Conservation (phyloP, 208 protist species). For the Leishmania mexicana region DNA sequence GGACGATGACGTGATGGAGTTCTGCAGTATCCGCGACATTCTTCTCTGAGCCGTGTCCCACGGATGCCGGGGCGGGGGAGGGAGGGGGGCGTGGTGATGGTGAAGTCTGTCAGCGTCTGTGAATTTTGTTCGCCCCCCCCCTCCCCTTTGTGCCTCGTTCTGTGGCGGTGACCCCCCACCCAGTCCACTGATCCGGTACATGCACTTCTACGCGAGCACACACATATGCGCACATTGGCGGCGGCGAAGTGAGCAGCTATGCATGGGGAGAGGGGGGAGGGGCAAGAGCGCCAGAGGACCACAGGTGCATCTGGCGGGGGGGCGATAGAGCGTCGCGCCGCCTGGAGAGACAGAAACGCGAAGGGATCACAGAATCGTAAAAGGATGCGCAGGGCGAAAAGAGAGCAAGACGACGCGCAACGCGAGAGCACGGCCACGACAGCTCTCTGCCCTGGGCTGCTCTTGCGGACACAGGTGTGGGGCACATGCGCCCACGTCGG, state of each 20-base stretch:
- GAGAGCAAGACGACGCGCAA: no score
- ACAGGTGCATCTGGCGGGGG: background rate
- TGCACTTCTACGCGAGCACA: background rate
- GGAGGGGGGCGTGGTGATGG: background rate
- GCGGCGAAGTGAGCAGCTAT: background rate
- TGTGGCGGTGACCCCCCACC: background rate
- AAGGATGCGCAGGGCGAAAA: background rate
- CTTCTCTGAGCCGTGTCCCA: slow-evolving; percentile 32
- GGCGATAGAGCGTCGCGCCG: background rate
- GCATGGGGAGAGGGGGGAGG: background rate
- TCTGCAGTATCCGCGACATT: slow-evolving; percentile 80
- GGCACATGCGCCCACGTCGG: background rate
- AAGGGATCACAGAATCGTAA: background rate
- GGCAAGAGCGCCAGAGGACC: background rate
- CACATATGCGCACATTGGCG: background rate
- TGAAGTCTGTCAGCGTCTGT: background rate
- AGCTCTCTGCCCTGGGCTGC: no score
- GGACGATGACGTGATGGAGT: slow-evolving; percentile 69
- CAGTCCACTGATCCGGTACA: background rate
- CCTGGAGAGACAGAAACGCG: background rate
- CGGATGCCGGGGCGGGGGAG: background rate
- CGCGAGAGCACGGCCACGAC: no score
- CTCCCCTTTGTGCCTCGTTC: background rate
- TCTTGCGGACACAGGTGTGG: background rate
- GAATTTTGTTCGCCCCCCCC: background rate